phyloP scores from a whole-genome alignment of 1,139 yeast genomes.

The Candida anutae region DNA sequence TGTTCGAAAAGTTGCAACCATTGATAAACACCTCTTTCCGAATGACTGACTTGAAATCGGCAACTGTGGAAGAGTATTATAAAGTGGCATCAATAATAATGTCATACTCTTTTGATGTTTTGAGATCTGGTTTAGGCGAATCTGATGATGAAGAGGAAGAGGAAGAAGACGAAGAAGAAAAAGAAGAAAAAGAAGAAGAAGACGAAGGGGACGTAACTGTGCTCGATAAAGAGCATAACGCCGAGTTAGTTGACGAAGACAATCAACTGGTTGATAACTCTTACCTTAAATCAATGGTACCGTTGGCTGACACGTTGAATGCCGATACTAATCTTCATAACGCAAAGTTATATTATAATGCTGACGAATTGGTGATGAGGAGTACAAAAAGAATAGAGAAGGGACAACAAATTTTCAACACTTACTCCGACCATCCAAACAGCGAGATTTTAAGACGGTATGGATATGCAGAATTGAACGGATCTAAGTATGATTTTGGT shows the following conservation, averaged over 20 bases:
- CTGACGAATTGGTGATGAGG: conserved; percentile 51
- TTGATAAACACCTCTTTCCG: conserved; percentile 15
- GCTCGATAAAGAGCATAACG: conserved; percentile 2
- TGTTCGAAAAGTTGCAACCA: conserved; percentile 37
- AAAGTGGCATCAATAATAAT: conserved; percentile 53
- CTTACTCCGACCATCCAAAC: conserved; percentile 88
- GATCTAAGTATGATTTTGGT: conserved; percentile 75
- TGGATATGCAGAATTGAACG: conserved; percentile 78
- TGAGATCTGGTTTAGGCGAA: conserved; percentile 11
- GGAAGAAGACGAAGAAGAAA: conserved; percentile 6
- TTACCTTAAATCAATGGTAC: conserved; percentile 78
- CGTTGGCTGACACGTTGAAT: conserved; percentile 83
- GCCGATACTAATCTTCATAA: conserved; percentile 78
- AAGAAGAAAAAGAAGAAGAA: conserved; percentile 2
- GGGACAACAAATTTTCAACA: conserved; percentile 77
- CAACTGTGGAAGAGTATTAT: conserved; percentile 53
- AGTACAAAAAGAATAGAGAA: conserved; percentile 52
- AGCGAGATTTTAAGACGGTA: conserved; percentile 81
- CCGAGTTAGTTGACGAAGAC: conserved; percentile 2
- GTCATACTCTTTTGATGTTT: conserved; percentile 41
- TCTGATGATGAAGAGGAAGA: conserved; percentile 13
- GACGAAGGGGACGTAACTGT: conserved; percentile 2
- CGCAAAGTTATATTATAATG: conserved; percentile 54
- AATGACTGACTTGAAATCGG: conserved; percentile 19
- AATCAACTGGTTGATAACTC: conserved; percentile 23